phyloP scores from a whole-genome alignment of 331 rosid genomes.

The Erythrophleum ivorense region DNA sequence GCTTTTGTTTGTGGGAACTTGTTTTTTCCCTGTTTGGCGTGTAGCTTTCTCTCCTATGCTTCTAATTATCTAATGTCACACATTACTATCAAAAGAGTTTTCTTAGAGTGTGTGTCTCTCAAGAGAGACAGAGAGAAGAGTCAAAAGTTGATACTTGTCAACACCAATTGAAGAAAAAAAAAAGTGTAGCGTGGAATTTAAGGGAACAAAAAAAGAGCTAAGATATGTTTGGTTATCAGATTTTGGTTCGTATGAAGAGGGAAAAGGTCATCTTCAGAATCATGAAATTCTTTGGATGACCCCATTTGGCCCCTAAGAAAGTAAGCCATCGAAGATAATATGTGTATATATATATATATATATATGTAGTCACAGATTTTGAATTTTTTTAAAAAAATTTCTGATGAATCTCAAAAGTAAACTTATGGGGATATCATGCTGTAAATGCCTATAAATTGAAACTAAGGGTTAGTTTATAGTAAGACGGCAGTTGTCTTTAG shows the following conservation, averaged over 20 bases:
- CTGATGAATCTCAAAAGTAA: neutral
- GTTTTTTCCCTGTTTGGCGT: constrained; percentile 35
- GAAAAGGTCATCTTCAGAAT: constrained; percentile 41
- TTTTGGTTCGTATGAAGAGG: constrained; percentile 28
- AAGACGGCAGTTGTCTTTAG: constrained; percentile 1
- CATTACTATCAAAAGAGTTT: constrained; percentile 31
- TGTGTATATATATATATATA: no score
- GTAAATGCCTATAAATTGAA: neutral
- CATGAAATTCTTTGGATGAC: constrained; percentile 38
- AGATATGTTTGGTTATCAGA: constrained; percentile 13
- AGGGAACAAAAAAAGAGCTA: neutral
- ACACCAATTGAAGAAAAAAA: neutral
- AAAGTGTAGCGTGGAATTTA: neutral
- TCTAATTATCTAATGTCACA: constrained; percentile 14
- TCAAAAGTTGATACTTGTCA: neutral
- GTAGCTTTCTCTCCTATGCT: constrained; percentile 19
- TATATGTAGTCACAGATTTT: constrained; percentile 21
- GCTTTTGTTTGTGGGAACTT: constrained; percentile 7
- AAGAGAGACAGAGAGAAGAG: neutral
- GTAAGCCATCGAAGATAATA: constrained; percentile 5
- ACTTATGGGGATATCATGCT: neutral
- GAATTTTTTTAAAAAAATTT: neutral
- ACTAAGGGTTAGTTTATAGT: neutral
- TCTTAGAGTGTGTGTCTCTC: neutral
- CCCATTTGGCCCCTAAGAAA: constrained; percentile 2